Conservation (phyloP, 768 basidiomycete genomes). For the Boletus reticuloceps region DNA sequence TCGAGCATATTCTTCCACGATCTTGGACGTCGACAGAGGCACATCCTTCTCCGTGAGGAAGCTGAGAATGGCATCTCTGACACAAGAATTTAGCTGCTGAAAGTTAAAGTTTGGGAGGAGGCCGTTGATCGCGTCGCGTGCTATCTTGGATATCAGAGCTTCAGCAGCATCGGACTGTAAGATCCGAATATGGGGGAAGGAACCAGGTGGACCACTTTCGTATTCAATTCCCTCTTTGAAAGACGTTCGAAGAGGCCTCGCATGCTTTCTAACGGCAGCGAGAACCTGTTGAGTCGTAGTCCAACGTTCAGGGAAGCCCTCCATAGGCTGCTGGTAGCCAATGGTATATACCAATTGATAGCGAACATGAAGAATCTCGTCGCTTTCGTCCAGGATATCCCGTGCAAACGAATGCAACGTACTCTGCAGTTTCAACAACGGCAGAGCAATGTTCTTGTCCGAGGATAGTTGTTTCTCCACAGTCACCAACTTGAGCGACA, state of each 20-base stretch:
- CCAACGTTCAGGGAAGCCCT: constrained; percentile 35
- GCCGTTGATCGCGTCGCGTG: constrained; percentile 3
- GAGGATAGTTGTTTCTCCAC: constrained; percentile 32
- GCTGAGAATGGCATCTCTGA: neutral
- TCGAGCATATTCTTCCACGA: constrained; percentile 1
- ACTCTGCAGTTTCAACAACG: constrained; percentile 21
- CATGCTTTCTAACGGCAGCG: constrained; percentile 9
- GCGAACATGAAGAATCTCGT: constrained; percentile 27
- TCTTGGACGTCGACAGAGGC: neutral
- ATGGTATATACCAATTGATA: constrained; percentile 35
- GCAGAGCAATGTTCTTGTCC: neutral
- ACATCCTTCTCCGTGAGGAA: neutral
- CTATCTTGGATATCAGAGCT: neutral
- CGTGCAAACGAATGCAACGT: constrained; percentile 17
- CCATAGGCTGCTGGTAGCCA: constrained; percentile 22
- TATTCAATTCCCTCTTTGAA: neutral
- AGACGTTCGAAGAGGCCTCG: neutral
- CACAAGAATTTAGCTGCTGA: neutral
- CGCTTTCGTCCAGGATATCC: constrained; percentile 27
- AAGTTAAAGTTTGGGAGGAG: constrained; percentile 16
- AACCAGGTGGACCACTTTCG: neutral
- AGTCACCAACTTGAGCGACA: constrained; percentile 29
- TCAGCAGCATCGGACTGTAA: neutral
- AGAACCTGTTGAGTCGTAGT: constrained; percentile 27
- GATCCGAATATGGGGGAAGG: constrained; percentile 20